Conservation (phyloP, 208 protist genomes). For the Perkinsela sp. region DNA sequence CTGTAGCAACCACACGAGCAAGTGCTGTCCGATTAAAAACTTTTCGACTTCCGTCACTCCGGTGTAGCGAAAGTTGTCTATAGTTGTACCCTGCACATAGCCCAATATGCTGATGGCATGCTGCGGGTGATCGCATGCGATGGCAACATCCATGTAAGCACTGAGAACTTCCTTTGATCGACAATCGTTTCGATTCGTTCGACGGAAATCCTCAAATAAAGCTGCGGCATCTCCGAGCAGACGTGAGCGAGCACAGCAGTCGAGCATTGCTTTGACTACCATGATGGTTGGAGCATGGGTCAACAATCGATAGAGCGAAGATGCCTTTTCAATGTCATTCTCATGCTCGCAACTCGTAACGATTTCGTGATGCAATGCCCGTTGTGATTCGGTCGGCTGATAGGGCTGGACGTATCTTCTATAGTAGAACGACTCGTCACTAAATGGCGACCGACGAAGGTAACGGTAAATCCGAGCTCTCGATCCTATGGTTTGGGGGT, state of each 20-base stretch:
- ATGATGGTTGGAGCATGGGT: conserved; percentile 53
- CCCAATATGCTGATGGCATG: not conserved
- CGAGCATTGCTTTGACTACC: conserved; percentile 45
- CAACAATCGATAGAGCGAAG: conserved; percentile 44
- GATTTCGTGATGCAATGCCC: conserved; percentile 27
- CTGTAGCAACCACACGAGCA: not conserved
- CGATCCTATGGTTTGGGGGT: conserved; percentile 51
- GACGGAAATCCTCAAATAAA: conserved; percentile 38
- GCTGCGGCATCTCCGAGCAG: conserved; percentile 44
- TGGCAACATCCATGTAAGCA: conserved; percentile 1
- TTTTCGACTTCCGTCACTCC: not conserved
- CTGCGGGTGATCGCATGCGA: not conserved
- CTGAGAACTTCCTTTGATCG: not conserved
- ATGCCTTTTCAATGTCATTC: conserved; percentile 37
- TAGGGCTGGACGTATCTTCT: conserved; percentile 19
- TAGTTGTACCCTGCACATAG: not conserved
- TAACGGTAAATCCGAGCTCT: conserved; percentile 56
- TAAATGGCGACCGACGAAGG: conserved; percentile 52
- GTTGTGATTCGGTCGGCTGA: conserved; percentile 12
- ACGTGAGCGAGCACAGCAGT: conserved; percentile 28
- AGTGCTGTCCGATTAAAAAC: not conserved
- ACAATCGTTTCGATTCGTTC: not conserved
- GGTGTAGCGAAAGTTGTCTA: not conserved
- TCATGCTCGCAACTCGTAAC: conserved; percentile 25
- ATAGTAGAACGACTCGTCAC: conserved; percentile 60